Conservation (phyloP, 2,329 filamentous ascomycete species). For the Penicillium sp. region DNA sequence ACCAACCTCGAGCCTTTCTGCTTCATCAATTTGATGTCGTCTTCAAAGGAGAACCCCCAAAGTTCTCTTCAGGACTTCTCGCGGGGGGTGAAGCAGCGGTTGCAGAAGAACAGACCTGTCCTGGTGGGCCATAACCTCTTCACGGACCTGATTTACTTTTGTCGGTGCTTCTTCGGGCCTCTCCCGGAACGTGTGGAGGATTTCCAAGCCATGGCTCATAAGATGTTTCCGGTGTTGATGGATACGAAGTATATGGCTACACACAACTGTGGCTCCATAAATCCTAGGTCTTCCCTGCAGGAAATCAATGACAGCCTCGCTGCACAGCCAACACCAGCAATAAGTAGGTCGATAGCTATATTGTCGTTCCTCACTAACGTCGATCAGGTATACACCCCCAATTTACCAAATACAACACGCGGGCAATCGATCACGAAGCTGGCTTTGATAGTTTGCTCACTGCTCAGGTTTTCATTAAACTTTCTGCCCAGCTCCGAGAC, state of each 20-base stretch:
- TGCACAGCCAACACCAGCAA: too few species aligned
- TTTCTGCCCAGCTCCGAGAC: too few species aligned
- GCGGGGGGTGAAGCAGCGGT: constrained; percentile 32
- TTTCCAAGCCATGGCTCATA: constrained; percentile 45
- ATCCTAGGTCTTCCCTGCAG: constrained; percentile 34
- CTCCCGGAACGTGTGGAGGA: constrained; percentile 50
- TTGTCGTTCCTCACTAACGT: too few species aligned
- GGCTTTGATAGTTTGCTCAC: constrained; percentile 57
- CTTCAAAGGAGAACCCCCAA: too few species aligned
- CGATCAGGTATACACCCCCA: too few species aligned
- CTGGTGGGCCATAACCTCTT: constrained; percentile 58
- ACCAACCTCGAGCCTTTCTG: too few species aligned
- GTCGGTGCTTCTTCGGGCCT: constrained; percentile 50
- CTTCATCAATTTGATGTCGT: too few species aligned
- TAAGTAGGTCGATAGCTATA: too few species aligned
- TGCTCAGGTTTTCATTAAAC: constrained; percentile 49
- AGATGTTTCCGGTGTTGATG: constrained; percentile 49
- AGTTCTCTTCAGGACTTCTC: too few species aligned
- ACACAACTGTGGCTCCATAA: constrained; percentile 46
- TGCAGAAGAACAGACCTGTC: constrained; percentile 43
- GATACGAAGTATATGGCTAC: constrained; percentile 59
- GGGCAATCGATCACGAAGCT: constrained; percentile 49
- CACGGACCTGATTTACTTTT: constrained; percentile 54
- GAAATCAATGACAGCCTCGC: constrained; percentile 19
- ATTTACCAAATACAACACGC: too few species aligned